Evolutionary conservation across 305 asterid genomes (phyloP).

Genomic region (Vinca major): DNA sequence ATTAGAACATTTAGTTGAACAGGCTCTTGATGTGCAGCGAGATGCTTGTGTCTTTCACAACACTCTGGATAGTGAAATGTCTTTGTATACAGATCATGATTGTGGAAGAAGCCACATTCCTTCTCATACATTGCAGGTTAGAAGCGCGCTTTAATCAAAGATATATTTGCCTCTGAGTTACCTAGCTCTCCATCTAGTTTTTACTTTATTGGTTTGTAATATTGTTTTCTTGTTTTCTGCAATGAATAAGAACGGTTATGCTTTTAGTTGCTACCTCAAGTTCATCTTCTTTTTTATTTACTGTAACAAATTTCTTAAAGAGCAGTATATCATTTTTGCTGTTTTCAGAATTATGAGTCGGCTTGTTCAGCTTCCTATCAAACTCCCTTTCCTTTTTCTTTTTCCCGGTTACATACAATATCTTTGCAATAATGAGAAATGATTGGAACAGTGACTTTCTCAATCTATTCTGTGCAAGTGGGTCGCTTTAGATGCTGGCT

Average conservation of each 20-base stretch:
- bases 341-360: neutral
- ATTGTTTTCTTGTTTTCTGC: neutral
- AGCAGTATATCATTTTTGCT: neutral
- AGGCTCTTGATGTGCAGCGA: slow-evolving; percentile 30
- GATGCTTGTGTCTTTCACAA: slow-evolving; percentile 31
- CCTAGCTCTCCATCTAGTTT: neutral
- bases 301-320: neutral
- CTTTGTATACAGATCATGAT: slow-evolving; percentile 31
- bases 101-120: slow-evolving; percentile 31
- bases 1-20: slow-evolving; percentile 30
- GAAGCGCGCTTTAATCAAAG: slow-evolving; percentile 5
- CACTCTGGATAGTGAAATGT: slow-evolving; percentile 24
- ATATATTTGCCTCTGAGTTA: slow-evolving; percentile 3
- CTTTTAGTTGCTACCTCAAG: neutral
- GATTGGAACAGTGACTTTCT: neutral
- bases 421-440: neutral
- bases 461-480: neutral
- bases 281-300: neutral
- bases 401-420: neutral
- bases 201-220: slow-evolving; percentile 7
- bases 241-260: slow-evolving; percentile 4
- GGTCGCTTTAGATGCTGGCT: neutral
- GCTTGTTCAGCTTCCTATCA: neutral
- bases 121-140: slow-evolving; percentile 30
- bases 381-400: neutral